Percentiles rank a stretch among this genome's conserved stretches.
Conservation (phyloP, 768 basidiomycete species). For the Lactifluus rugatus region DNA sequence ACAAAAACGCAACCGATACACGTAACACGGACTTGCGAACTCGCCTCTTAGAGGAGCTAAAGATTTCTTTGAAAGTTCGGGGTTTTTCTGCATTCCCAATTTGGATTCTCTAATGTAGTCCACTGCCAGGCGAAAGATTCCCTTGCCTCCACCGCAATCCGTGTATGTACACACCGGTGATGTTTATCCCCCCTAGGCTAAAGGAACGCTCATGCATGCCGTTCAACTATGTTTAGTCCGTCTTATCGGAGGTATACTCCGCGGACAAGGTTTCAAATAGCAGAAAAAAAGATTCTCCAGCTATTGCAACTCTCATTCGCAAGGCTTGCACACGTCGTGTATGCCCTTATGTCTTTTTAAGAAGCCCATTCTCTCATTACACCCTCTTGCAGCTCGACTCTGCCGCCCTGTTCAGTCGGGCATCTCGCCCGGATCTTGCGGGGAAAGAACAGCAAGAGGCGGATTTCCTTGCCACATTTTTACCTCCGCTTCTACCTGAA, state of each 20-base stretch:
- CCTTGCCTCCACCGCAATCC: slow-evolving; percentile 47
- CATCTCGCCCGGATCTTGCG: slow-evolving; percentile 55
- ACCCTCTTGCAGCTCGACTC: slow-evolving; percentile 42
- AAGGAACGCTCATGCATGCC: neutral
- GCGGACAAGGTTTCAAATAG: slow-evolving; percentile 48
- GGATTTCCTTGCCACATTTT: slow-evolving; percentile 41
- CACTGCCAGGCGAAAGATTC: slow-evolving; percentile 44
- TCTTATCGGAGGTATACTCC: slow-evolving; percentile 59
- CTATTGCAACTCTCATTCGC: slow-evolving; percentile 43
- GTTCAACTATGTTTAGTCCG: slow-evolving; percentile 36
- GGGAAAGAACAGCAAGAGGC: slow-evolving; percentile 51
- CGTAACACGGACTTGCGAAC: slow-evolving; percentile 40
- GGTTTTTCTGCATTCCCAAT: neutral
- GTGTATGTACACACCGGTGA: slow-evolving; percentile 22
- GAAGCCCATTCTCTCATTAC: neutral
- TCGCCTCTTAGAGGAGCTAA: slow-evolving; percentile 44
- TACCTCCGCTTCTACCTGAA: slow-evolving; percentile 53
- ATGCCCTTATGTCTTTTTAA: slow-evolving; percentile 24
- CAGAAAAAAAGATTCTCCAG: slow-evolving; percentile 35
- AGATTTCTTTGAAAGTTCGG: slow-evolving; percentile 58
- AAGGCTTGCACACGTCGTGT: slow-evolving; percentile 54
- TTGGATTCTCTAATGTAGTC: neutral
- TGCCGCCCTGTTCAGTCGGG: slow-evolving; percentile 43
- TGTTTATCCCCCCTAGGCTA: neutral
- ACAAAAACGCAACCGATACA: neutral